These are phyloP conservation scores for Amanita muscaria DNA, from an alignment of 768 basidiomycete species.

Conservation along the genomic window DNA sequence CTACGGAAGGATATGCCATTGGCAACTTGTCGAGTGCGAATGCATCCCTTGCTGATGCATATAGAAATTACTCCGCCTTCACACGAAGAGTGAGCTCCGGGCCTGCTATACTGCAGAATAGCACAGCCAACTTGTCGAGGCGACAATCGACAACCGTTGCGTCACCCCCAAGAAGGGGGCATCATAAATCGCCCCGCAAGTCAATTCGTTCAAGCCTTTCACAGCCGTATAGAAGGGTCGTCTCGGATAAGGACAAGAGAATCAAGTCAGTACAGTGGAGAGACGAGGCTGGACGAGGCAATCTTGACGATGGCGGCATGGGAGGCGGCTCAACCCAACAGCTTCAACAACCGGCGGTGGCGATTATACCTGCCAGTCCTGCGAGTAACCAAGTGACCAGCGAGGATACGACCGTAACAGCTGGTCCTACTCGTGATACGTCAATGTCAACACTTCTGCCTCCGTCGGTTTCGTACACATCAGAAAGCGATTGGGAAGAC, in stretches of 20 bases:
- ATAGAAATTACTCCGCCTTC: conserved; percentile 44
- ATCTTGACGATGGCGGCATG: conserved; percentile 54
- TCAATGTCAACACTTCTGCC: conserved; percentile 23
- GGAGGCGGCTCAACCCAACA: conserved; percentile 16
- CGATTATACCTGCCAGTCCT: conserved; percentile 37
- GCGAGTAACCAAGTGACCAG: conserved; percentile 17
- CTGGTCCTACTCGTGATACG: conserved; percentile 7
- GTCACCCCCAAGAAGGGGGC: conserved; percentile 45
- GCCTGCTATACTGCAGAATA: conserved; percentile 33
- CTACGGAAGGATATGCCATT: conserved; percentile 49
- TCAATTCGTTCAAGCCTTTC: conserved; percentile 59
- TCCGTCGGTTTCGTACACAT: conserved; percentile 23
- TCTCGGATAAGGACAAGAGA: conserved; percentile 55
- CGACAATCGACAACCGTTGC: conserved; percentile 32
- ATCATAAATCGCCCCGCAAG: conserved; percentile 56
- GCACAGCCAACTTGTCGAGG: conserved; percentile 21
- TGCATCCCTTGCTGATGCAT: conserved; percentile 32
- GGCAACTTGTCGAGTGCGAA: conserved; percentile 24
- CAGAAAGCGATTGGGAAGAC: conserved; percentile 88
- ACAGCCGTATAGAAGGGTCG: conserved; percentile 48
- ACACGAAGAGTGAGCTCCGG: conserved; percentile 42
- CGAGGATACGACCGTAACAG: conserved; percentile 9
- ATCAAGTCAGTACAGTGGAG: conserved; percentile 71
- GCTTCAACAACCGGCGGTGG: conserved; percentile 23
- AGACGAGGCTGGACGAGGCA: conserved; percentile 79